Evolutionary conservation across 2,329 filamentous ascomycete genomes (phyloP).

Genomic region (Trichoderma pleuroti): DNA sequence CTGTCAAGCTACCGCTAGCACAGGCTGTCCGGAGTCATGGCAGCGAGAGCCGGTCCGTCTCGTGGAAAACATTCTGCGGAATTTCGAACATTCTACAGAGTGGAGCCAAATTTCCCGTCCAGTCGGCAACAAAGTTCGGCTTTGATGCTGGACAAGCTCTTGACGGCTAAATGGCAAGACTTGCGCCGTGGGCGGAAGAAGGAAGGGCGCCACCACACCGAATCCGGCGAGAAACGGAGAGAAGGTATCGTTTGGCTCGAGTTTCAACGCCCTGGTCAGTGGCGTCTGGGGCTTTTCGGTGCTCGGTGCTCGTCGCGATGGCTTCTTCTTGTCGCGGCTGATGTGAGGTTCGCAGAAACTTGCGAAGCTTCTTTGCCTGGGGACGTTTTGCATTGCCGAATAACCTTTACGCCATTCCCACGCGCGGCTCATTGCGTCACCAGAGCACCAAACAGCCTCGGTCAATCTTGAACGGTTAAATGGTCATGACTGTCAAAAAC

Average conservation of each 20-base stretch:
- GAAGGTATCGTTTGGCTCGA: background rate
- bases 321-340: background rate
- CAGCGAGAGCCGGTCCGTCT: background rate
- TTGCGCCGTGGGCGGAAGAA: background rate
- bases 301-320: background rate
- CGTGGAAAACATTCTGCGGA: background rate
- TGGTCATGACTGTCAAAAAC: background rate
- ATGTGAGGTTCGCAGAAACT: background rate
- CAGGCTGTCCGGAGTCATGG: background rate
- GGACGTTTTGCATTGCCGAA: too few species aligned
- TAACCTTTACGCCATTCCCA: background rate
- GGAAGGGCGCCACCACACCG: background rate
- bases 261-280: background rate
- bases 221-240: background rate
- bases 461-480: background rate
- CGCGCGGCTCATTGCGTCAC: background rate
- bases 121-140: background rate
- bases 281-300: background rate
- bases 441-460: background rate
- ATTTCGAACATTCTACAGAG: background rate
- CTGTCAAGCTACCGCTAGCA: background rate
- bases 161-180: background rate
- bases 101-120: background rate
- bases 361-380: too few species aligned
- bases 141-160: background rate